Evolutionary conservation across 768 basidiomycete species (phyloP), one percentile per base, ranked within the genome.

Genomic region (Panus rudis): DNA sequence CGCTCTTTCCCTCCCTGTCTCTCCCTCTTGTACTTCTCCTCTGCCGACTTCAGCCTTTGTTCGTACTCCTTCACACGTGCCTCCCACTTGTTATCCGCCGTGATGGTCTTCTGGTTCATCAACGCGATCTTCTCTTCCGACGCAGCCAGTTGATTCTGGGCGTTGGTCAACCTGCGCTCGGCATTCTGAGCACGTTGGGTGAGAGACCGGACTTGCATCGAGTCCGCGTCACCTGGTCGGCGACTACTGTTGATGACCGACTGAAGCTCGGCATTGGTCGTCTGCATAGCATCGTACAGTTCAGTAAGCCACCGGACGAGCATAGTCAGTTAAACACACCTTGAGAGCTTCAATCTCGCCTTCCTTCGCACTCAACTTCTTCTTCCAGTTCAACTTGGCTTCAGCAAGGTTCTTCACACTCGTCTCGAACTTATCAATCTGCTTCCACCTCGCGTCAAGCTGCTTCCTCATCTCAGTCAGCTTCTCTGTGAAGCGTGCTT

Each of bases 1-100:
- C 88, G 67, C 64, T 98, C 94, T 65, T 97, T 99, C 33, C 83
- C 78, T 3, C 94, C 96, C 55, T 97, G 93, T 48, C 89, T 71
- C 66, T 94, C 92, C 41, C 88, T 72, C 72, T 96, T 96, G 51
- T 90, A 79, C 58, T 81, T 83, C 70, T 97, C 93, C 55, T 92
- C 90, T 1, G 88, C 88, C 0, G 79, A 79, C 60, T 80, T 81
- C 47, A 92, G 57, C 17, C 87, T 67, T 11, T 76, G 58, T 63
- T 96, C 90, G 52, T 92, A 92, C 63, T 97, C 93, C 62, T 82
- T 84, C 34, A 97, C 88, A 16, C 93, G 71, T 0, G 83, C 88
- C 57, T 93, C 92, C 92, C 93, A 97, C 63, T 93, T 94, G 41
- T 66, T 68, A 52, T 96, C 92, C 0, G 87, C 84, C 0, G 67